phyloP scores from a whole-genome alignment of 2,329 filamentous ascomycete species.

The Apiospora kogelbergensis region DNA sequence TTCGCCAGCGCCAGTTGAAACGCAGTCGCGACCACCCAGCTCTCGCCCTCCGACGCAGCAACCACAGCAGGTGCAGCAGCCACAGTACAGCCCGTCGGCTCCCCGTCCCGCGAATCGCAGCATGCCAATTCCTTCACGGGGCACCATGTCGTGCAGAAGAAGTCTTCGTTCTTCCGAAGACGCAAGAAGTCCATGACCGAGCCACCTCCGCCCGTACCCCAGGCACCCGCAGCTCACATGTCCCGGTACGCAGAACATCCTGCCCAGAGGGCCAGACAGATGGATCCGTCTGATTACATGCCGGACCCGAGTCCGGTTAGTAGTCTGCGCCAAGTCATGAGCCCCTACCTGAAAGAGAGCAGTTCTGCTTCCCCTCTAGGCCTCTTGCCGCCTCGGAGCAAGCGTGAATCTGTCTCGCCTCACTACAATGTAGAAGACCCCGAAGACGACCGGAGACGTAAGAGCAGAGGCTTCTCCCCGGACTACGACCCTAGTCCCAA shows the following conservation, averaged over 20 bases:
- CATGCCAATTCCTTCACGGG: constrained; percentile 30
- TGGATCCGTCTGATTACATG: constrained; percentile 24
- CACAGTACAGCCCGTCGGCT: constrained; percentile 36
- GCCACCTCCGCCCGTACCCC: constrained; percentile 56
- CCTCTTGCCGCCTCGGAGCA: constrained; percentile 20
- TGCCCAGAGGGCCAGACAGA: not conserved
- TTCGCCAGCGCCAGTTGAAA: constrained; percentile 38
- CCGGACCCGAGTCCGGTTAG: constrained; percentile 65
- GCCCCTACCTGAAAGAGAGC: constrained; percentile 63
- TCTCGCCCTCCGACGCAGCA: constrained; percentile 30
- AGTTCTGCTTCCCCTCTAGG: constrained; percentile 18
- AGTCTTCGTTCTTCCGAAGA: constrained; percentile 92
- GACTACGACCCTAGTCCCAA: constrained; percentile 73
- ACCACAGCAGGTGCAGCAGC: not conserved
- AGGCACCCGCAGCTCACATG: constrained; percentile 22
- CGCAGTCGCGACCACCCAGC: constrained; percentile 37
- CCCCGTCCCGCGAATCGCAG: constrained; percentile 55
- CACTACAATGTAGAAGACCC: constrained; percentile 22
- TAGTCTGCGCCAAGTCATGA: constrained; percentile 84
- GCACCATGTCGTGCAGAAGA: constrained; percentile 70
- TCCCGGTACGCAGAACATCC: constrained; percentile 18
- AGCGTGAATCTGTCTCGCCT: constrained; percentile 20
- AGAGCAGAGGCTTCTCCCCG: constrained; percentile 63
- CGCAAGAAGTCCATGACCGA: constrained; percentile 88
- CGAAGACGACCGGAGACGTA: constrained; percentile 18